phyloP scores from a whole-genome alignment of 768 basidiomycete genomes.

The Panus rudis region DNA sequence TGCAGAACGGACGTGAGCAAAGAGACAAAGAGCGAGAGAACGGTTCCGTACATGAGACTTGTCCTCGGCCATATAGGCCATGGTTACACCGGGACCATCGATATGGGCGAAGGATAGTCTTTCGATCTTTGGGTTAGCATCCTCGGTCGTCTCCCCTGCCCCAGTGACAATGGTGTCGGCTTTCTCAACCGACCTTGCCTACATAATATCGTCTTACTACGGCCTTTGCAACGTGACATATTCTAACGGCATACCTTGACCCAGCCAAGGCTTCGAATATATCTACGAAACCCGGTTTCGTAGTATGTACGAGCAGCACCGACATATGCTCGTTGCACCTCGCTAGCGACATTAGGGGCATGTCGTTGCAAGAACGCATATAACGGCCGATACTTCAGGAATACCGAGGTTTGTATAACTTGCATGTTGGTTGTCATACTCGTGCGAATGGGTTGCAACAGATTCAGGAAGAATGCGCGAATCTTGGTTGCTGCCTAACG shows the following conservation, averaged over 20 bases:
- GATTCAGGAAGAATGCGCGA: slow-evolving; percentile 74
- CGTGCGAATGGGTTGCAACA: slow-evolving; percentile 75
- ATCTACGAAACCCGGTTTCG: slow-evolving; percentile 91
- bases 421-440: slow-evolving; percentile 91
- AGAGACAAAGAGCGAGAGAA: neutral
- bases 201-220: slow-evolving; percentile 1
- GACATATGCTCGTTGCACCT: slow-evolving; percentile 84
- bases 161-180: slow-evolving; percentile 53
- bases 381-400: slow-evolving; percentile 76
- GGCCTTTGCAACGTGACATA: neutral
- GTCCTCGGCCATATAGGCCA: slow-evolving; percentile 87
- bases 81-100: slow-evolving; percentile 72
- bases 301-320: slow-evolving; percentile 84
- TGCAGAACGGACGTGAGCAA: slow-evolving; percentile 18
- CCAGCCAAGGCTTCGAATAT: slow-evolving; percentile 71
- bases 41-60: slow-evolving; percentile 74
- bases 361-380: slow-evolving; percentile 84
- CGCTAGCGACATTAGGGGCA: slow-evolving; percentile 72
- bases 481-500: slow-evolving; percentile 85
- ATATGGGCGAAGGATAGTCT: slow-evolving; percentile 64
- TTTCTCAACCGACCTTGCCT: slow-evolving; percentile 68
- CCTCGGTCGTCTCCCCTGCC: slow-evolving; percentile 30
- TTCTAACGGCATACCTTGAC: slow-evolving; percentile 53
- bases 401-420: slow-evolving; percentile 80
- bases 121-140: slow-evolving; percentile 47